Evolutionary conservation across 2,329 filamentous ascomycete species (phyloP).

Genomic region (Exserohilum turcica): DNA sequence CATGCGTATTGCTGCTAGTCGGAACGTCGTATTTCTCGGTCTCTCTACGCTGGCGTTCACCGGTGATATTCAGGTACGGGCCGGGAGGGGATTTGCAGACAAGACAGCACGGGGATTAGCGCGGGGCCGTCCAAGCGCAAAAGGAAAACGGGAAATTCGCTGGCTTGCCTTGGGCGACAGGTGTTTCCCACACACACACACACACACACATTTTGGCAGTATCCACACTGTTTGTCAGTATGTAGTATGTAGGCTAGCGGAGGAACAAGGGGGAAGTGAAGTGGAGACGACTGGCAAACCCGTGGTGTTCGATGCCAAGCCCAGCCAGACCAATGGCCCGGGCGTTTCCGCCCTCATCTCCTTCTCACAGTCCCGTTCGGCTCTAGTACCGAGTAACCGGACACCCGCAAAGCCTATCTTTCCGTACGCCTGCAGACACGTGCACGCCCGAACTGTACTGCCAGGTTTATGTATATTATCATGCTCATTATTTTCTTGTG

Average conservation of each 20-base stretch:
- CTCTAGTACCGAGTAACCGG: neutral
- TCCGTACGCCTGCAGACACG: no score
- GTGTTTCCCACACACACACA: neutral
- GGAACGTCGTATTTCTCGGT: no score
- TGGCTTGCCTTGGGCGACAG: slow-evolving; percentile 4
- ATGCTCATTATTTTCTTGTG: neutral
- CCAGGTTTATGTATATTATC: slow-evolving; percentile 1
- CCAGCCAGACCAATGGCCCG: neutral
- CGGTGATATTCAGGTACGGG: neutral
- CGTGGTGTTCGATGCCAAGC: neutral
- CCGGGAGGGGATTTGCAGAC: neutral
- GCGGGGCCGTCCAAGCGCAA: slow-evolving; percentile 9
- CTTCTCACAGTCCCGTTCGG: neutral
- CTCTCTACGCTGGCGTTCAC: no score
- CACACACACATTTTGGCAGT: neutral
- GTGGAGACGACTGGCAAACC: neutral
- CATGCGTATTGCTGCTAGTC: no score
- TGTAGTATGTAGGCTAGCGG: neutral
- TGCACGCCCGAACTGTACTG: no score
- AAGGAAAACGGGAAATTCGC: slow-evolving; percentile 4
- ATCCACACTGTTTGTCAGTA: neutral
- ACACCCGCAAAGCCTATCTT: no score
- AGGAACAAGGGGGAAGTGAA: neutral
- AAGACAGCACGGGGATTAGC: slow-evolving; percentile 12
- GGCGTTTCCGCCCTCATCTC: neutral